phyloP scores from a whole-genome alignment of 2,329 filamentous ascomycete genomes.

The Alternaria atra region DNA sequence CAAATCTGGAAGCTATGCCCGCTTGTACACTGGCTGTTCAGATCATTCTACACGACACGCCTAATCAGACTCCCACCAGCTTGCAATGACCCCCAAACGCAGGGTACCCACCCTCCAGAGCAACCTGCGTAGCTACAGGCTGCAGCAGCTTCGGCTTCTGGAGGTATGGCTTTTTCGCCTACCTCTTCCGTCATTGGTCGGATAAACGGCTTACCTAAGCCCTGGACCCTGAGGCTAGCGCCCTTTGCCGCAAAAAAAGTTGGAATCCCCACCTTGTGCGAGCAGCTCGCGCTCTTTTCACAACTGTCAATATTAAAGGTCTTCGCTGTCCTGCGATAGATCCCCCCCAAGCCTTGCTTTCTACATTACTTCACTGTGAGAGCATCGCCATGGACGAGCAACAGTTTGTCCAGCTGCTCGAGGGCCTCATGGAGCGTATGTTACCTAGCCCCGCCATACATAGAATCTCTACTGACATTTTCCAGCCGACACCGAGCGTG shows the following conservation, averaged over 20 bases:
- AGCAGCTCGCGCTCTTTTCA: conserved; percentile 20
- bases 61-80: background rate
- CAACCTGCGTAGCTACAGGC: background rate
- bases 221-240: conserved; percentile 23
- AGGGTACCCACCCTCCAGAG: background rate
- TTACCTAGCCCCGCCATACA: conserved; percentile 35
- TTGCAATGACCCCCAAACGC: background rate
- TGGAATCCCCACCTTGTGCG: conserved; percentile 31
- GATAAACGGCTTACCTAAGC: conserved; percentile 10
- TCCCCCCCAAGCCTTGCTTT: conserved; percentile 31
- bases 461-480: conserved; percentile 46
- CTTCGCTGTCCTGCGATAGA: conserved; percentile 33
- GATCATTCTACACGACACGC: background rate
- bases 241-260: conserved; percentile 13
- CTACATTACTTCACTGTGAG: conserved; percentile 30
- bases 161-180: conserved; percentile 5
- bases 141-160: background rate
- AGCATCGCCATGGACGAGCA: conserved; percentile 74
- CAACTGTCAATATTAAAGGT: conserved; percentile 30
- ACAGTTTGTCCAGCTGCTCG: conserved; percentile 84
- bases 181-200: conserved; percentile 18
- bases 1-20: background rate
- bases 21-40: background rate
- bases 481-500: conserved; percentile 75
- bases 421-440: conserved; percentile 87